Evolutionary conservation across 192 early-diverging fungal genomes (phyloP), one percentile per base, ranked within the genome.

Genomic region (Rhizoclosmatium globosum): DNA sequence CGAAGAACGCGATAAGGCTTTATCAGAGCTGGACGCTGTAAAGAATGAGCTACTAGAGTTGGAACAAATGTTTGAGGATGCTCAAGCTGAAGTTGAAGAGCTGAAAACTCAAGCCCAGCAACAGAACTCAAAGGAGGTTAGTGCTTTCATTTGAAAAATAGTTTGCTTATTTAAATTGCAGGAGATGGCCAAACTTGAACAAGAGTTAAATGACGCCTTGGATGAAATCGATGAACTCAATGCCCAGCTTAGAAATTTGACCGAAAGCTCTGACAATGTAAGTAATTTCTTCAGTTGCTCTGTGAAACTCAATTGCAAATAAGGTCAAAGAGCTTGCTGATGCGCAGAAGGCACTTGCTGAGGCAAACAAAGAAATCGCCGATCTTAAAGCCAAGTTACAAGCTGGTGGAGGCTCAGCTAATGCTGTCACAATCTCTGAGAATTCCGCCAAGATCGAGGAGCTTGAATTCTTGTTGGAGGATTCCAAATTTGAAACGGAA

Each of bases 61-160:
- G 41, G 77, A 79, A 58, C 48, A 7, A 13, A 71, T 61, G 68
- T 69, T 79, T 79, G 77, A 79, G 38, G 77, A 79, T 6, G 68
- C 77, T n/a, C 64, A 79, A 39, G 53, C 47, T 2, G 77, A 79
- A 46, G 19, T 50, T 46, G 77, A 57, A 17, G 68, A 79, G 4
- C 60, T 79, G 38, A 13, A 42, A 39, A 58, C 11, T 9, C 17
- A 74, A 46, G 15, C 43, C 13, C 67, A 64, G 62, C 56, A n/a
- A 0, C 7, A 46, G 31, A 64, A 64, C 21, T 41, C 21, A 39
- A 42, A 64, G 62, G 6, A 64, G 21, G 62, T 41, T 11, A 17
- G 41, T 11, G 62, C 7, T 41, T 64, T 6, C 62, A 64, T 57
- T 15, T 57, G 15, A 17, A 0, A 0, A 39, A 42, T 11, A 23